Evolutionary conservation across 129 eudicot species (phyloP), one percentile per base, ranked within the genome.

Genomic region (Artemisia annua): DNA sequence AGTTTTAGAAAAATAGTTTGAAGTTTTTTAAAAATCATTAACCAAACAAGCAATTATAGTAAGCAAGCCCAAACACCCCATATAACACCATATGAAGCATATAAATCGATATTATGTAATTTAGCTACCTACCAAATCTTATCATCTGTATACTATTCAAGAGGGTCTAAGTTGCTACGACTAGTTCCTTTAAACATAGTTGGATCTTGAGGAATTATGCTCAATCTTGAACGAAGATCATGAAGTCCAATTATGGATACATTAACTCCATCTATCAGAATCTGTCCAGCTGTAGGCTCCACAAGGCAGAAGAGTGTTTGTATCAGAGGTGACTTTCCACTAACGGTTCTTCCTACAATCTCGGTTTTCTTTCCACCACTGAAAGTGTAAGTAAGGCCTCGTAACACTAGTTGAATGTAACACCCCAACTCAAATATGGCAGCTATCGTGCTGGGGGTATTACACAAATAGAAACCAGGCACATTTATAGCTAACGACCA

Each of bases 111-210:
- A 12, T 20, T 46, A 2, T 30, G 52, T 46, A 68, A 58, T 39
- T 7, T 39, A 0, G 44, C 44, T 39, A 39, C 44, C 44, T 39
- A 9, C 10, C 44, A 39, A 39, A 39, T 39, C 44, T 39, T 6
- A 39, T 39, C 44, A 7, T 39, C 2, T 6, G 10, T 39, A 39
- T 39, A 78, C 79, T 92, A 96, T 78, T 87, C 91, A 57, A 92
- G 97, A 11, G 97, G 97, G 66, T 92, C 97, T 61, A 92, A 64
- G 79, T 92, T 92, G 74, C 83, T 83, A 63, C 96, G 86, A 2
- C 86, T 78, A 8, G 44, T 39, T 39, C 44, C 44, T 39, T 39
- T 10, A 39, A 39, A 39, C 8, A 39, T 39, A 10, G 44, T 39
- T 39, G 44, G 44, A 39, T 39, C 44, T 39, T 39, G 44, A 39